Evolutionary conservation across 768 basidiomycete genomes (phyloP).

Genomic region (Strobilomyces dryophilus): DNA sequence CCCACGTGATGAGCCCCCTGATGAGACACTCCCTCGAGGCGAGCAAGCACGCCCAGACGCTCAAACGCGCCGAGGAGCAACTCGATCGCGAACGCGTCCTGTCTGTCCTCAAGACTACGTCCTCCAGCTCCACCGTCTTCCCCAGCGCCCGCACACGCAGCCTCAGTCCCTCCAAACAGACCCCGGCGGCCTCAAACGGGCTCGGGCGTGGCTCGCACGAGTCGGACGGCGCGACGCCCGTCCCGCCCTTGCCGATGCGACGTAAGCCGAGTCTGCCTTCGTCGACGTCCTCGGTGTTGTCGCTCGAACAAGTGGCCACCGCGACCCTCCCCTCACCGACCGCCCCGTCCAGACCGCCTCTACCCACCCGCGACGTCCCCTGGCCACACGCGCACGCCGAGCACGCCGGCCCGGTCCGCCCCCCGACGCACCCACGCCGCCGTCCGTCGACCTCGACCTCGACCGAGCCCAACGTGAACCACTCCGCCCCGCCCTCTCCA

Average conservation of each 20-base stretch:
- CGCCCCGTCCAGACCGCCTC: slow-evolving; percentile 17
- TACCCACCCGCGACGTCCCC: slow-evolving; percentile 21
- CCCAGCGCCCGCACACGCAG: slow-evolving; percentile 25
- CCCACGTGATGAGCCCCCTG: slow-evolving; percentile 57
- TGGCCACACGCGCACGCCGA: background rate
- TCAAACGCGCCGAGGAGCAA: slow-evolving; percentile 65
- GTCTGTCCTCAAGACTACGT: slow-evolving; percentile 66
- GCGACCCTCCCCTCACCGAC: slow-evolving; percentile 28
- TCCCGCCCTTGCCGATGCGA: slow-evolving; percentile 36
- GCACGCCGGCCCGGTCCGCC: slow-evolving; percentile 29
- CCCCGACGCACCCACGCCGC: slow-evolving; percentile 57
- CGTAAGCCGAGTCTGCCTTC: slow-evolving; percentile 33
- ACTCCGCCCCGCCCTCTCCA: slow-evolving; percentile 28
- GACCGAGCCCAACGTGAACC: slow-evolving; percentile 22
- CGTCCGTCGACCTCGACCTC: slow-evolving; percentile 28
- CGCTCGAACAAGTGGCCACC: slow-evolving; percentile 41
- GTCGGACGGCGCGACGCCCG: slow-evolving; percentile 20
- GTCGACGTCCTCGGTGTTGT: slow-evolving; percentile 32
- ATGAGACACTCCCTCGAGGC: slow-evolving; percentile 75
- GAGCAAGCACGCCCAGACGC: slow-evolving; percentile 62
- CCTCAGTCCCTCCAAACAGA: slow-evolving; percentile 26
- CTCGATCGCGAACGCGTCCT: slow-evolving; percentile 68
- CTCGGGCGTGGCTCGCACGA: slow-evolving; percentile 2
- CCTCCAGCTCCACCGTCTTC: slow-evolving; percentile 20
- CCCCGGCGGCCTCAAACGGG: slow-evolving; percentile 3